Evolutionary conservation across 2,329 filamentous ascomycete species (phyloP), one percentile per base, ranked within the genome.

Genomic region (Claviceps capensis): DNA sequence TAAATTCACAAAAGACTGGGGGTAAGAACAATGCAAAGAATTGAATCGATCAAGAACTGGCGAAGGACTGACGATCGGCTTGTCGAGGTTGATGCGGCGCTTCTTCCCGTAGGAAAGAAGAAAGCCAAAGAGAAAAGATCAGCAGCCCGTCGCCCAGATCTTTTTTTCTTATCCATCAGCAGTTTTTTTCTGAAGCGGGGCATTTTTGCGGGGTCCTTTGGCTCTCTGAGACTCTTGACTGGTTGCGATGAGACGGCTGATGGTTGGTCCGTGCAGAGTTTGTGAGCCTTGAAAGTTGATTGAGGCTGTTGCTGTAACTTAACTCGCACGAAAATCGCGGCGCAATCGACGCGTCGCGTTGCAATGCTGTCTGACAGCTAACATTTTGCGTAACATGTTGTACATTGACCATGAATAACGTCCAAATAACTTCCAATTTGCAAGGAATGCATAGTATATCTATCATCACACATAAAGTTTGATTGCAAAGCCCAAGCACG

Each of bases 51-150:
- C 19, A 36, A 47, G 58, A 59, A 48, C 58, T 61, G 57, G 55
- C 56, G 57, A 62, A 50, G 52, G 47, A 26, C 42, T 36, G 48
- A 55, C 54, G 61, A 65, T 62, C 61, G 63, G 65, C 61, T 67
- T 62, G 53, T 59, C 61, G 59, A 62, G 59, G 63, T 67, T 67
- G 68, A 67, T 68, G 63, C 57, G 62, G 67, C 66, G 72, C 72
- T 74, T 75, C 73, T 75, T 75, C 73, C 73, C 73, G 68, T 70
- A 71, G 69, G 67, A 73, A 72, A 67, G 72, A 70, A 65, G 64
- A 67, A 47, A 47, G 45, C 45, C 26, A 47, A 46, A 16, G 22
- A 46, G 43, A 17, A 34, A 17, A 36, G 19, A 37, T 6, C n/a
- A 5, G 30, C 8, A 7, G 43, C 5, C 16, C 4, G n/a, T 5